Conservation (phyloP, 768 basidiomycete genomes). For the Tephrocybe sp. region DNA sequence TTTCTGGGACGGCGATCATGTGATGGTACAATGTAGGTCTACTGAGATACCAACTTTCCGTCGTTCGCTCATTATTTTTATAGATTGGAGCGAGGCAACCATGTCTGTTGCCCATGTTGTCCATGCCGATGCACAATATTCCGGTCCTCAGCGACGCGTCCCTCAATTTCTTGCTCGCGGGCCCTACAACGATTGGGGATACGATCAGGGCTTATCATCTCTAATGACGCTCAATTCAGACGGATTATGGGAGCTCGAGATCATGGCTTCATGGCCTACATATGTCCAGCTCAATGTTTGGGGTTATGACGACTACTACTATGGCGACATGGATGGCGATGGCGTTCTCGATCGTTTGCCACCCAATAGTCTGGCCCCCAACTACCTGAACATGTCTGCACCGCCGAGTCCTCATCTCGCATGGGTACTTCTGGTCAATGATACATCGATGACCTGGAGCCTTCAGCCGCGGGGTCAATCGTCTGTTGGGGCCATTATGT, state of each 20-base stretch:
- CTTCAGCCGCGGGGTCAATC: constrained; percentile 81
- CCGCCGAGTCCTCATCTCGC: constrained; percentile 86
- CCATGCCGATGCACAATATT: constrained; percentile 73
- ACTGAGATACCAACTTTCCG: not conserved
- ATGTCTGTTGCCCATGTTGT: constrained; percentile 63
- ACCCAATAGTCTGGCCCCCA: constrained; percentile 81
- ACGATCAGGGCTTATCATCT: constrained; percentile 75
- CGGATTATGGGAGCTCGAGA: constrained; percentile 79
- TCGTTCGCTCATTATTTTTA: not conserved
- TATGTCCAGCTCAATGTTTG: constrained; percentile 90
- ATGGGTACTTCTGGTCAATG: constrained; percentile 82
- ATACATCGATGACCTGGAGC: constrained; percentile 72
- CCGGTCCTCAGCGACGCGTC: constrained; percentile 61
- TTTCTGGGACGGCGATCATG: constrained; percentile 83
- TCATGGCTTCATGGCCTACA: constrained; percentile 90
- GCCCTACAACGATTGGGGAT: constrained; percentile 90
- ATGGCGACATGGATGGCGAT: constrained; percentile 86
- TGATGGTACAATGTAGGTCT: constrained; percentile 83
- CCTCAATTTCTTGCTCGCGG: constrained; percentile 88
- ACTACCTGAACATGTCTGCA: constrained; percentile 89
- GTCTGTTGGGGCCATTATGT: constrained; percentile 83
- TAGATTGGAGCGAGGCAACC: constrained; percentile 77
- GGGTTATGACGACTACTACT: constrained; percentile 89
- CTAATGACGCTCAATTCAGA: constrained; percentile 63
- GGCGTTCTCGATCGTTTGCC: constrained; percentile 88